Base-by-base conservation (phyloP, 306 rosid species). In the Ziziphus jujuba region DNA sequence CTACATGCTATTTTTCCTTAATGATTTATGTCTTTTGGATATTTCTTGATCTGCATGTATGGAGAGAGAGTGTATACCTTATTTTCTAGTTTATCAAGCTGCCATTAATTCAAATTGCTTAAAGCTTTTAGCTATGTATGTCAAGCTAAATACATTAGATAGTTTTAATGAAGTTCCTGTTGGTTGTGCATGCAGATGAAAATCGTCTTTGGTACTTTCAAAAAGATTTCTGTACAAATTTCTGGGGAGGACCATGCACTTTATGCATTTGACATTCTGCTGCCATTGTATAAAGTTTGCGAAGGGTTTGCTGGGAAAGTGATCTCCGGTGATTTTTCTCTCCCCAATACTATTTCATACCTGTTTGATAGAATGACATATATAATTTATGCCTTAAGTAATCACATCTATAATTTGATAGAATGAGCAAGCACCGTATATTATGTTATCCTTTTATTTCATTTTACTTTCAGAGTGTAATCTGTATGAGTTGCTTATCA, bases 231-330 rank as follows among this genome's bases (percentile, higher is more conserved):
- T 61, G 81, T 82, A 14, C 82, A 84, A 82, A 68, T 92, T 43
- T 66, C 80, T 61, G 74, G 16, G 72, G 91, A 83, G 23, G 93
- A 87, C 34, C 76, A 85, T 73, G 70, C 61, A 63, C 79, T 56
- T 43, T 87, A 86, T 84, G 93, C 86, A 14, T 71, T 65, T 40
- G 83, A 76, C 23, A 72, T 92, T 23, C 56, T 92, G 72, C 77
- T 82, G 59, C 98, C 98, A 40, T 74, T 90, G 3, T 87, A 86
- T 67, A 90, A 87, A 87, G 91, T 87, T 65, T 84, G 86, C 24
- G 91, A 83, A 84, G 98, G 98, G 60, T 87, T 76, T 78, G 72
- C 93, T 31, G 98, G 98, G 69, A 86, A 82, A 78, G 80, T 76
- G 31, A 67, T 92, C 56, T 34, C 88, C 59, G 96, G 98, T 92